Evolutionary conservation across 106 monocot genomes (phyloP).

Genomic region (Xerophyta viscosa): DNA sequence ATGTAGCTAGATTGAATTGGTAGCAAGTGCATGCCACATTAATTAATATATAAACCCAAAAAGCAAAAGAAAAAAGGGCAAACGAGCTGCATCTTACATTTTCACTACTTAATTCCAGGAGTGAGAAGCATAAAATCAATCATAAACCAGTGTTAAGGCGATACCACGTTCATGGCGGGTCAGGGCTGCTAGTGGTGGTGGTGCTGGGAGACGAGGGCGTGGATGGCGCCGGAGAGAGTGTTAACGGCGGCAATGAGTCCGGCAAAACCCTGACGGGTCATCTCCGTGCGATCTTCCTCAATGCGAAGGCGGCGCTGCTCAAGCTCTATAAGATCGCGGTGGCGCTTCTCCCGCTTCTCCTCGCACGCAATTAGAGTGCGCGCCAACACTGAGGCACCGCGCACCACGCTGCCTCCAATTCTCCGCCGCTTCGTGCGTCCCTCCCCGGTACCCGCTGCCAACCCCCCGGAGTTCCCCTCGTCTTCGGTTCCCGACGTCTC

Average conservation of each 20-base stretch:
- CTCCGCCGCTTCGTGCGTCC: slow-evolving; percentile 8
- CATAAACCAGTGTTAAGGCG: too few species aligned
- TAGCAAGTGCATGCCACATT: too few species aligned
- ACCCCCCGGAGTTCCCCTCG: slow-evolving; percentile 17
- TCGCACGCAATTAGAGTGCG: slow-evolving; percentile 62
- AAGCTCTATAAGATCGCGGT: slow-evolving; percentile 66
- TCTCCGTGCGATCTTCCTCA: slow-evolving; percentile 59
- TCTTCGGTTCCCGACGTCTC: slow-evolving; percentile 31
- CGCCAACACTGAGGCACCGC: slow-evolving; percentile 57
- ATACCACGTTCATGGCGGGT: not conserved
- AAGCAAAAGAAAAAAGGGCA: too few species aligned
- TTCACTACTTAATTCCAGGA: not conserved
- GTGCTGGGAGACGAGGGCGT: slow-evolving; percentile 54
- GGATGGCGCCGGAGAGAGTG: slow-evolving; percentile 64
- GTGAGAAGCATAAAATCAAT: too few species aligned
- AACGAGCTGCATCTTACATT: too few species aligned
- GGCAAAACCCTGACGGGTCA: slow-evolving; percentile 44
- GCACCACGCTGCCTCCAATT: slow-evolving; percentile 55
- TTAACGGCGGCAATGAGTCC: slow-evolving; percentile 66
- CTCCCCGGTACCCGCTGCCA: slow-evolving; percentile 10
- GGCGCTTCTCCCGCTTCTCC: slow-evolving; percentile 71
- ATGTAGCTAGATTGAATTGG: too few species aligned
- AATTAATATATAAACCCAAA: too few species aligned
- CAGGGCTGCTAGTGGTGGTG: not conserved
- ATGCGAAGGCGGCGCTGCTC: slow-evolving; percentile 70